Percentiles rank a stretch among this genome's conserved stretches.
phyloP scores from a whole-genome alignment of 176 grass and related monocot species.

The Poa annua region DNA sequence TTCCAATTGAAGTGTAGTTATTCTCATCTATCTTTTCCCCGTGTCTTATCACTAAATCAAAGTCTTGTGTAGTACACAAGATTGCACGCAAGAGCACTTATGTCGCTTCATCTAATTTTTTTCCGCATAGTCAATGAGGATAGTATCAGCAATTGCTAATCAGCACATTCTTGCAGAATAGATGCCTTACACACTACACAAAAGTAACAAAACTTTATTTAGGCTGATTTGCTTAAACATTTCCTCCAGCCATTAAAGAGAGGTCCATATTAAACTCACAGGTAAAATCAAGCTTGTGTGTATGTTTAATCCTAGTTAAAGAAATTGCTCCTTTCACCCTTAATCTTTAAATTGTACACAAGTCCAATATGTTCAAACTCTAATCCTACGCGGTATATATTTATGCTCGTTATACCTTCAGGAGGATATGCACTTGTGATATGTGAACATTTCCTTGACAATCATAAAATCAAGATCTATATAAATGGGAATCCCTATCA shows the following conservation, averaged over 20 bases:
- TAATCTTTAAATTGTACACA: neutral
- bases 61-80: neutral
- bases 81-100: neutral
- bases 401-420: neutral
- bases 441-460: neutral
- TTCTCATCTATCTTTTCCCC: slow-evolving; percentile 14
- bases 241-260: neutral
- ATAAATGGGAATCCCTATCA: neutral
- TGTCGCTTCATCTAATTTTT: neutral
- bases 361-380: neutral
- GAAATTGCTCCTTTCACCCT: neutral
- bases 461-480: neutral
- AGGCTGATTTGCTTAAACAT: neutral
- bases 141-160: too few relatives aligned
- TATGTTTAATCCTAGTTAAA: neutral
- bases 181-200: neutral
- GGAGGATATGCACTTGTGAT: neutral
- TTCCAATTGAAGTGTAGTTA: neutral
- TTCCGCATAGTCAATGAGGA: neutral
- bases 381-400: neutral
- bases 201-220: neutral
- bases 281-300: neutral
- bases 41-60: neutral
- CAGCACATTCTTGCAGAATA: neutral
- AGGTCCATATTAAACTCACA: neutral